Conservation (phyloP, 1,139 yeast genomes). For the Tardiomyces depauwii region DNA sequence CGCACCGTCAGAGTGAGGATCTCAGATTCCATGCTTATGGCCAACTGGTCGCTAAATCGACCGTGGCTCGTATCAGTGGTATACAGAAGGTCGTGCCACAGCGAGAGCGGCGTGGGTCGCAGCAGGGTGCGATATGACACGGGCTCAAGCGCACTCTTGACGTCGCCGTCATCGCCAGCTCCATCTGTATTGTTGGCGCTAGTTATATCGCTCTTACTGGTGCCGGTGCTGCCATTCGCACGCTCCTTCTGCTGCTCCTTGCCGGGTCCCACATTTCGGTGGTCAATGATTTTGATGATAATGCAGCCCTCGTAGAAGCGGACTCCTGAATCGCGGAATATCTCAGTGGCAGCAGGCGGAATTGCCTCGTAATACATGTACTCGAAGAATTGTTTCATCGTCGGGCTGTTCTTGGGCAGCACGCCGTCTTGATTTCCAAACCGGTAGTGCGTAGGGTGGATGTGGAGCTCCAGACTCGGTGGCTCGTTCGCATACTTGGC, state of each 20-base stretch:
- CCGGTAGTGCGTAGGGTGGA: constrained; percentile 79
- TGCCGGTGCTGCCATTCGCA: neutral
- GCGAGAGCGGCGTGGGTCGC: constrained; percentile 68
- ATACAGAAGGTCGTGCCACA: constrained; percentile 75
- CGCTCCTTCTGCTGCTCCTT: constrained; percentile 13
- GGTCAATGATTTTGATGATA: constrained; percentile 75
- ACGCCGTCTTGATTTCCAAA: constrained; percentile 70
- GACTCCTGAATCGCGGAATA: constrained; percentile 74
- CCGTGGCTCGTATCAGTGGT: constrained; percentile 65
- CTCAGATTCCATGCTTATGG: constrained; percentile 75
- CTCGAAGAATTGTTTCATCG: constrained; percentile 60
- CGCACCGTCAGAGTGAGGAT: constrained; percentile 67
- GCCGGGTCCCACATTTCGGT: constrained; percentile 29
- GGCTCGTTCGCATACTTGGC: constrained; percentile 68
- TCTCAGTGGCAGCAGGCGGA: constrained; percentile 84
- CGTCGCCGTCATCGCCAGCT: constrained; percentile 1
- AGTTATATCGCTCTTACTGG: neutral
- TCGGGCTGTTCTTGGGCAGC: constrained; percentile 71
- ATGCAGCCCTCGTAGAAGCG: constrained; percentile 83
- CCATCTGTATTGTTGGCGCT: too few relatives aligned
- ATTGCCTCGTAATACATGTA: constrained; percentile 73
- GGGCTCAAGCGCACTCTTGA: constrained; percentile 31
- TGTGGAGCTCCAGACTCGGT: constrained; percentile 79
- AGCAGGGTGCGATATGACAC: constrained; percentile 66
- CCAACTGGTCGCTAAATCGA: constrained; percentile 66